Conservation (phyloP, 2,329 filamentous ascomycete species). For the Keithomyces neogunnii region DNA sequence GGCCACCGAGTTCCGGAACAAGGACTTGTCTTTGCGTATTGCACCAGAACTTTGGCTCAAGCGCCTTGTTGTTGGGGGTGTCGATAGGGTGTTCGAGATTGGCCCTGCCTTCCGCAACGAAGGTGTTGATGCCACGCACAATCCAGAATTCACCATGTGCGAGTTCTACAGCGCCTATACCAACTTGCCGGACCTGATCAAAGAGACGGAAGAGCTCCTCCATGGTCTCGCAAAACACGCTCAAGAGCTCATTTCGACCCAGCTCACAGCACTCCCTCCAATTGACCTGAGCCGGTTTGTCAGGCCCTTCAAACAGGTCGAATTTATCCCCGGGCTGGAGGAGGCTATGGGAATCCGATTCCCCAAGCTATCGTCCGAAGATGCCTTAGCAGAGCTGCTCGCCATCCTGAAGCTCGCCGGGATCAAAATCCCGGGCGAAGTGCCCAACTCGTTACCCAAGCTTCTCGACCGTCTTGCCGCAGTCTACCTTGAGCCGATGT, state of each 20-base stretch:
- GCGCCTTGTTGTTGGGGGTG: conserved; percentile 77
- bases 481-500: conserved; percentile 70
- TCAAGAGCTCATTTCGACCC: conserved; percentile 33
- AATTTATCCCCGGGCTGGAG: conserved; percentile 78
- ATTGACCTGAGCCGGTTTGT: conserved; percentile 40
- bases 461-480: conserved; percentile 76
- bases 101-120: conserved; percentile 91
- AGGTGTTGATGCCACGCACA: conserved; percentile 83
- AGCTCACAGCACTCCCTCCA: conserved; percentile 36
- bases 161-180: conserved; percentile 91
- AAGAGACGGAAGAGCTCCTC: conserved; percentile 66
- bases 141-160: conserved; percentile 95
- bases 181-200: conserved; percentile 65
- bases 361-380: conserved; percentile 48
- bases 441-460: conserved; percentile 48
- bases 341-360: conserved; percentile 54
- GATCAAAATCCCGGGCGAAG: conserved; percentile 57
- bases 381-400: conserved; percentile 51
- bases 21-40: conserved; percentile 70
- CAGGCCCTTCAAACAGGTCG: conserved; percentile 56
- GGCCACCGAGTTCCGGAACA: conserved; percentile 66
- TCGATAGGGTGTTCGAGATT: conserved; percentile 87
- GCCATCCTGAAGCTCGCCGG: conserved; percentile 46
- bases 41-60: conserved; percentile 96
- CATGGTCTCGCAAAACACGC: conserved; percentile 47